Evolutionary conservation across 345 rosid genomes (phyloP).

Genomic region (Hevea brasiliensis): DNA sequence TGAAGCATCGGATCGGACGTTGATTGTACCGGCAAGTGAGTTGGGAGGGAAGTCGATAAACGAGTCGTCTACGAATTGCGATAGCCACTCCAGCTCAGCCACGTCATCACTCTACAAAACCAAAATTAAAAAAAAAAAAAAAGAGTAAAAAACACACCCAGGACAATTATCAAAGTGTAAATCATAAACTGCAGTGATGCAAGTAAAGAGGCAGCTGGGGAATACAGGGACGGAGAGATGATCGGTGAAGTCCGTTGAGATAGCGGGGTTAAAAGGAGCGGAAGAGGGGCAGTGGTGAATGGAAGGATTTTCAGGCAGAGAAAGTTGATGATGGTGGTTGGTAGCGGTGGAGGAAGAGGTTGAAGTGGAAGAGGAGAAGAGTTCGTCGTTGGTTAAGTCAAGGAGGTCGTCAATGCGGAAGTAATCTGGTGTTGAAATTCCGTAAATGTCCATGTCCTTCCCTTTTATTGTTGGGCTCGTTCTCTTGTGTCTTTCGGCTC

Average conservation of each 20-base stretch:
- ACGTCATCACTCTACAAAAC: slow-evolving; percentile 65
- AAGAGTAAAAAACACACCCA: neutral
- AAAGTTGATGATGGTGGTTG: slow-evolving; percentile 21
- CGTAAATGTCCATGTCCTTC: slow-evolving; percentile 54
- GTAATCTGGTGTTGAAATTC: slow-evolving; percentile 41
- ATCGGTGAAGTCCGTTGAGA: slow-evolving; percentile 52
- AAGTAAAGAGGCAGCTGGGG: neutral
- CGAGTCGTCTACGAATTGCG: slow-evolving; percentile 75
- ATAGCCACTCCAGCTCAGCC: slow-evolving; percentile 86
- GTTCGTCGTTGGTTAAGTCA: slow-evolving; percentile 60
- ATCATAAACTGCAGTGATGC: neutral
- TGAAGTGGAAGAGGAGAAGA: slow-evolving; percentile 39
- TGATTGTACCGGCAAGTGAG: slow-evolving; percentile 39
- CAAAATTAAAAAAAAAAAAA: neutral
- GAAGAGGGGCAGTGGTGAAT: slow-evolving; percentile 10
- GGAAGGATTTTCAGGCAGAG: slow-evolving; percentile 25
- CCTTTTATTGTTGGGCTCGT: neutral
- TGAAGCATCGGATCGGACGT: slow-evolving; percentile 33
- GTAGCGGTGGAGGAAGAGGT: slow-evolving; percentile 25
- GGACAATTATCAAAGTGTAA: too few relatives aligned
- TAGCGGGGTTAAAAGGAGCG: slow-evolving; percentile 31
- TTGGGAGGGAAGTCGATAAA: slow-evolving; percentile 53
- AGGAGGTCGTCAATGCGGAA: slow-evolving; percentile 76
- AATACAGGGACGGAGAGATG: slow-evolving; percentile 67
- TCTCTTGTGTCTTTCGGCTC: neutral